Base-by-base conservation (phyloP, 139 green algal species). In the Coelastrella sp. region DNA sequence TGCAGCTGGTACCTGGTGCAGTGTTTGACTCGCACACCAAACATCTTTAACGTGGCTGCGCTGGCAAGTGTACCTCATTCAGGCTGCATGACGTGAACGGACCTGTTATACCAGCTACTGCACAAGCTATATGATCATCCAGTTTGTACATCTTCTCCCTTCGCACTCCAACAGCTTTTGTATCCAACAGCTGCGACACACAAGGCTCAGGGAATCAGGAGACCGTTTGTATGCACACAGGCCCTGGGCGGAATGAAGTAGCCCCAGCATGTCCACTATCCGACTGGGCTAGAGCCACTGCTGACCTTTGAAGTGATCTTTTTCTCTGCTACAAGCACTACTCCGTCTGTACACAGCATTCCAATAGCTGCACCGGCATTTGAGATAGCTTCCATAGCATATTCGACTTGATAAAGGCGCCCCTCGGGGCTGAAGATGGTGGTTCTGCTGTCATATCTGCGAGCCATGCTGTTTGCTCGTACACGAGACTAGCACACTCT, bases 121-220 rank as follows among this genome's bases (percentile, higher is more conserved):
- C 97, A 85, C 95, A 98, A 0, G 96, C 96, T 0, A 99, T 95
- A 92, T 99, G 98, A 83, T 99, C 97, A 90, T 99, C 98, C 57
- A 99, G 96, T 92, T 97, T 97, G 89, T 99, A 99, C 98, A 99
- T 99, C 92, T 99, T 99, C 93, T 99, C 98, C 17, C 97, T 92
- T 66, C 94, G 87, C 17, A 98, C 97, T 8, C 97, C 97, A 32
- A 99, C 97, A 16, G 97, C 97, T 13, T 94, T 92, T 2, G 96
- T 98, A 92, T 99, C 97, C 75, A 99, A 92, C 58, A 99, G 92
- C 97, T 99, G 96, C 89, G 82, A 22, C 8, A 19, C 32, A 59
- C 58, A 13, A 8, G 19, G n/a, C 22, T 82, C 19, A 59, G 76
- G 7, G 19, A 7, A 13, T 82, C 7, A 60, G 19, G 32, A 47